Evolutionary conservation across 2,329 filamentous ascomycete genomes (phyloP).

Genomic region (Aaosphaeria pasadenensis): DNA sequence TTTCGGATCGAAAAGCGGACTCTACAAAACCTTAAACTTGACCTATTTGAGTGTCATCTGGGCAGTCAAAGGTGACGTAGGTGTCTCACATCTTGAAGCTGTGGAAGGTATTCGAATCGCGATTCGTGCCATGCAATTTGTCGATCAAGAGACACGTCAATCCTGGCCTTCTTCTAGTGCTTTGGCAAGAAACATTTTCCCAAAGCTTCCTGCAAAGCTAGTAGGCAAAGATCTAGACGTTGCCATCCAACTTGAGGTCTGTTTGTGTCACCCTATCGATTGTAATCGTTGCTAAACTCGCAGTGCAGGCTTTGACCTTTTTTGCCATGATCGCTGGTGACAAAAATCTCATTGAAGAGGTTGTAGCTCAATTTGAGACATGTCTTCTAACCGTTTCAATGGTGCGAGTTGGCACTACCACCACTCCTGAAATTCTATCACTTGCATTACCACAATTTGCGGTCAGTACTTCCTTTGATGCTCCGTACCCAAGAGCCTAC

Average conservation of each 20-base stretch:
- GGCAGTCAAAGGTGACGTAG: slow-evolving; percentile 20
- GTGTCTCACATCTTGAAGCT: slow-evolving; percentile 23
- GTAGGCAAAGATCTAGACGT: slow-evolving; percentile 15
- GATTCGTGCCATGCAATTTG: slow-evolving; percentile 19
- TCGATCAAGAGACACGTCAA: slow-evolving; percentile 17
- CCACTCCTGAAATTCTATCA: slow-evolving; percentile 15
- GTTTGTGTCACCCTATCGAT: not conserved
- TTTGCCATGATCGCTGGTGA: slow-evolving; percentile 23
- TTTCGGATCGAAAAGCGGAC: slow-evolving; percentile 20
- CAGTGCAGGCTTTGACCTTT: slow-evolving; percentile 20
- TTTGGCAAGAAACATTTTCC: slow-evolving; percentile 14
- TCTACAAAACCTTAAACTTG: slow-evolving; percentile 29
- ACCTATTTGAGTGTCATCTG: slow-evolving; percentile 29
- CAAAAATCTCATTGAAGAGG: slow-evolving; percentile 11
- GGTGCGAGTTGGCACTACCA: slow-evolving; percentile 7
- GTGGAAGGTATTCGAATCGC: slow-evolving; percentile 32
- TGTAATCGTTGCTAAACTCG: not conserved
- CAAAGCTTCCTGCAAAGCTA: slow-evolving; percentile 28
- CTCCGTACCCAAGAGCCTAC: not conserved
- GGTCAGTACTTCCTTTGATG: slow-evolving; percentile 11
- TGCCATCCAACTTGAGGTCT: slow-evolving; percentile 23
- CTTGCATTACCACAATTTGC: slow-evolving; percentile 24
- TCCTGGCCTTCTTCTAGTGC: slow-evolving; percentile 19
- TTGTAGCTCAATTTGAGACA: slow-evolving; percentile 20
- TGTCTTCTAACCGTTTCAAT: slow-evolving; percentile 9